A percentile compares a stretch with the other conserved stretches of the same genome.
phyloP scores from a whole-genome alignment of 306 rosid species.

The Vigna nakashimae region DNA sequence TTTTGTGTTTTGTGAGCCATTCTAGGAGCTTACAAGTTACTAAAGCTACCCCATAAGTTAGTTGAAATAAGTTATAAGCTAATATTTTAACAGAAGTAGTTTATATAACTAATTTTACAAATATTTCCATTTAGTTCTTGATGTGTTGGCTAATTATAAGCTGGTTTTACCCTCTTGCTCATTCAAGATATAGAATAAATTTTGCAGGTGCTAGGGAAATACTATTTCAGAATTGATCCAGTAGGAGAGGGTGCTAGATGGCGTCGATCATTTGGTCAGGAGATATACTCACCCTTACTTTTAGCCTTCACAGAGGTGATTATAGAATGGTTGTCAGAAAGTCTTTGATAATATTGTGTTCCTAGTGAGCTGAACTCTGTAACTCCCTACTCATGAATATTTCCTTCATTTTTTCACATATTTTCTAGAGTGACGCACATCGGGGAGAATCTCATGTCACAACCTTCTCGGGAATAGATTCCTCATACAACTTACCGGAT shows the following conservation, averaged over 20 bases:
- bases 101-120: too few relatives aligned
- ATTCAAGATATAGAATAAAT: neutral
- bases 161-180: too few relatives aligned
- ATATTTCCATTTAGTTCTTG: too few relatives aligned
- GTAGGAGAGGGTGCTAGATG: constrained; percentile 90
- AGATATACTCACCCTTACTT: constrained; percentile 88
- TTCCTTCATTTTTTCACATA: constrained; percentile 2
- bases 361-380: neutral
- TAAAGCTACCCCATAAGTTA: too few relatives aligned
- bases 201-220: constrained; percentile 78
- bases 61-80: too few relatives aligned
- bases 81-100: too few relatives aligned
- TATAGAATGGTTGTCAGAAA: constrained; percentile 35
- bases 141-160: too few relatives aligned
- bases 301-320: constrained; percentile 85
- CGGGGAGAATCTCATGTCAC: constrained; percentile 68
- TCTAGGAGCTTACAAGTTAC: too few relatives aligned
- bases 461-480: constrained; percentile 64
- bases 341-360: constrained; percentile 7
- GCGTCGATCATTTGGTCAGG: constrained; percentile 95
- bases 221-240: constrained; percentile 83
- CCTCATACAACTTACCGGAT: constrained; percentile 70
- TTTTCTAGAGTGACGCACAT: constrained; percentile 61
- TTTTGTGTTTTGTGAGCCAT: neutral
- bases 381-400: constrained; percentile 7